These are phyloP conservation scores for Colletotrichum phormii DNA, from an alignment of 2,329 filamentous ascomycete species.

Conservation along the genomic window DNA sequence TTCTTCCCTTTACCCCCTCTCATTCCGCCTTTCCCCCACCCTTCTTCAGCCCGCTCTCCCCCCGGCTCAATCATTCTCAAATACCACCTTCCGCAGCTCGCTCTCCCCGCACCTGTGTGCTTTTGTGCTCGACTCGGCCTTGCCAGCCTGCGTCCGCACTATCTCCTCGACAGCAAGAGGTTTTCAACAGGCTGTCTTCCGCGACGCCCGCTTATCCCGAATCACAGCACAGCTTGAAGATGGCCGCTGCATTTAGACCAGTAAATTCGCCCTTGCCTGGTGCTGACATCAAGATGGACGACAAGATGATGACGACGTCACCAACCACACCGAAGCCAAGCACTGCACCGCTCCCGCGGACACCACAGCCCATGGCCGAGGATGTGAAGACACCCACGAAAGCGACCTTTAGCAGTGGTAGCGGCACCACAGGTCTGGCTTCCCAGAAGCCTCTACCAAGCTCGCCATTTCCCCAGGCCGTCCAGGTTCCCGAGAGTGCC, in stretches of 20 bases:
- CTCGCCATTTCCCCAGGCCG: slow-evolving; percentile 62
- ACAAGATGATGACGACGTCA: slow-evolving; percentile 53
- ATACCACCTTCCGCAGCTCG: not conserved
- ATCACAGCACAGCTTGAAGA: slow-evolving; percentile 39
- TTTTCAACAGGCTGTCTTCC: slow-evolving; percentile 32
- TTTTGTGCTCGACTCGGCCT: slow-evolving; percentile 18
- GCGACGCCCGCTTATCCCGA: slow-evolving; percentile 4
- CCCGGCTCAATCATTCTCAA: not conserved
- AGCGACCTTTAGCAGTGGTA: slow-evolving; percentile 56
- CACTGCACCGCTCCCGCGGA: slow-evolving; percentile 46
- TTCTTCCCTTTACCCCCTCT: not conserved
- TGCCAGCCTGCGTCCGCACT: slow-evolving; percentile 14
- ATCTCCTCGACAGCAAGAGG: slow-evolving; percentile 38
- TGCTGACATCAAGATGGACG: slow-evolving; percentile 47
- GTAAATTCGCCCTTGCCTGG: slow-evolving; percentile 56
- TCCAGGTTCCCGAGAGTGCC: slow-evolving; percentile 59
- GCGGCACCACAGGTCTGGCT: slow-evolving; percentile 48
- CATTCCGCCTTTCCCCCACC: not conserved
- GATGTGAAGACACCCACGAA: slow-evolving; percentile 73
- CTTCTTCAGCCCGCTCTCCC: not conserved
- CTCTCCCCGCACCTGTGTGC: slow-evolving; percentile 10
- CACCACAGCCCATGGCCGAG: slow-evolving; percentile 45
- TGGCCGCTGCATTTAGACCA: slow-evolving; percentile 62
- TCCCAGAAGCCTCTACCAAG: slow-evolving; percentile 66
- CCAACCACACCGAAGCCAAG: slow-evolving; percentile 49